A percentile compares a stretch with the other conserved stretches of the same genome.
phyloP scores from a whole-genome alignment of 2,329 filamentous ascomycete genomes.

The Cladophialophora chaetospira region DNA sequence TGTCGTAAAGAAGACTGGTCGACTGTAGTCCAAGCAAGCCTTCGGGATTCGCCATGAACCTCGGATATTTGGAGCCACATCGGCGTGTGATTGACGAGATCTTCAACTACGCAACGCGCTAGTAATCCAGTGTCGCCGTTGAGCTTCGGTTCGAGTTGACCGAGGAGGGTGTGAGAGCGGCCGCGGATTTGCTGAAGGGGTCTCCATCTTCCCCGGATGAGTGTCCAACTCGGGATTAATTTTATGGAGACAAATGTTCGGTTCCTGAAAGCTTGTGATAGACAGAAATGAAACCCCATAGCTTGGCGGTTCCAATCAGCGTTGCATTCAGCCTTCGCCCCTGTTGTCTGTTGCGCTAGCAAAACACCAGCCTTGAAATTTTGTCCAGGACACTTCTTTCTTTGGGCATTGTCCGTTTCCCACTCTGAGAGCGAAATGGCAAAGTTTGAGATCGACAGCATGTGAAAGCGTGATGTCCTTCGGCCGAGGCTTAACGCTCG shows the following conservation, averaged over 20 bases:
- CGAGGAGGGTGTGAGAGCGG: too few relatives aligned
- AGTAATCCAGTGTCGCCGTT: not conserved
- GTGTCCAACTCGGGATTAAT: not conserved
- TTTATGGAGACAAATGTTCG: not conserved
- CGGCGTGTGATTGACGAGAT: not conserved
- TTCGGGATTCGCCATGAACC: not conserved
- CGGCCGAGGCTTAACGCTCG: not conserved
- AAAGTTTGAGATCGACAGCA: not conserved
- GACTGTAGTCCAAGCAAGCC: not conserved
- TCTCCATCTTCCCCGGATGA: not conserved
- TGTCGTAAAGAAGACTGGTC: not conserved
- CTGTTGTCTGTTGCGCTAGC: not conserved
- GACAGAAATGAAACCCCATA: not conserved
- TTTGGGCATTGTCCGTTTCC: too few relatives aligned
- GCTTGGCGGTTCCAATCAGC: not conserved
- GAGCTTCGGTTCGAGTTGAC: not conserved
- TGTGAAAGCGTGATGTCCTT: not conserved
- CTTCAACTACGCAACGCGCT: too few relatives aligned
- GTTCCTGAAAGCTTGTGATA: not conserved
- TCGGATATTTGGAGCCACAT: not conserved
- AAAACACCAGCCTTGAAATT: not conserved
- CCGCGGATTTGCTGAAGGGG: too few relatives aligned
- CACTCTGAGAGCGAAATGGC: too few relatives aligned
- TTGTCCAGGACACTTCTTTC: not conserved
- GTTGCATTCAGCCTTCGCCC: not conserved